Evolutionary conservation across 768 basidiomycete species (phyloP).

Genomic region (Leccinum barrowsii): DNA sequence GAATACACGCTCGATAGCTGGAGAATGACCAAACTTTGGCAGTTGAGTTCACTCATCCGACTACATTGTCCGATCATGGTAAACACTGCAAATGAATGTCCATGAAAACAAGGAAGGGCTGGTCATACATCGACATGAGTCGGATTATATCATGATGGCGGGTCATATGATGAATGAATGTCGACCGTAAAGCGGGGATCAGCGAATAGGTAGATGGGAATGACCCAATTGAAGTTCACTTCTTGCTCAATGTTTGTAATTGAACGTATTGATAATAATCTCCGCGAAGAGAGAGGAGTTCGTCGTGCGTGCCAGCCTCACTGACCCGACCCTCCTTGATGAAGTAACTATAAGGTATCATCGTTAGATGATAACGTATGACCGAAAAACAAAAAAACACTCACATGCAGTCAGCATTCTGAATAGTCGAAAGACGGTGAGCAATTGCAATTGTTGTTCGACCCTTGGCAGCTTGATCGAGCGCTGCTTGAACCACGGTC

Average conservation of each 20-base stretch:
- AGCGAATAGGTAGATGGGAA: too few relatives aligned
- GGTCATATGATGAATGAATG: too few relatives aligned
- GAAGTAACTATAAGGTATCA: conserved; percentile 58
- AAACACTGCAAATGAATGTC: too few relatives aligned
- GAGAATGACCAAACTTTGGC: too few relatives aligned
- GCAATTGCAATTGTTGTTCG: conserved; percentile 95
- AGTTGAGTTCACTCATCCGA: too few relatives aligned
- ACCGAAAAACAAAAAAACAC: conserved; percentile 20
- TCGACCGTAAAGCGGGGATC: too few relatives aligned
- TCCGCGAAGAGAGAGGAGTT: conserved; percentile 61
- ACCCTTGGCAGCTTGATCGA: conserved; percentile 89
- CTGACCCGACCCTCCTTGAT: conserved; percentile 83
- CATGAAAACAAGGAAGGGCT: too few relatives aligned
- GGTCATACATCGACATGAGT: too few relatives aligned
- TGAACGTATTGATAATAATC: conserved; percentile 89
- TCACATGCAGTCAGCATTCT: conserved; percentile 87
- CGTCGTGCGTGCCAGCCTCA: conserved; percentile 86
- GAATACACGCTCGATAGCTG: too few relatives aligned
- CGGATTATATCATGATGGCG: too few relatives aligned
- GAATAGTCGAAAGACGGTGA: conserved; percentile 89
- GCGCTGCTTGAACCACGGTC: conserved; percentile 90
- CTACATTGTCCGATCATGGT: too few relatives aligned
- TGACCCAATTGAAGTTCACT: not conserved
- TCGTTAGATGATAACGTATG: not conserved
- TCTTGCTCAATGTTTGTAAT: conserved; percentile 66